Evolutionary conservation across 1,284 basidiomycete genomes (phyloP).

Genomic region (Leucoagaricus sp.): DNA sequence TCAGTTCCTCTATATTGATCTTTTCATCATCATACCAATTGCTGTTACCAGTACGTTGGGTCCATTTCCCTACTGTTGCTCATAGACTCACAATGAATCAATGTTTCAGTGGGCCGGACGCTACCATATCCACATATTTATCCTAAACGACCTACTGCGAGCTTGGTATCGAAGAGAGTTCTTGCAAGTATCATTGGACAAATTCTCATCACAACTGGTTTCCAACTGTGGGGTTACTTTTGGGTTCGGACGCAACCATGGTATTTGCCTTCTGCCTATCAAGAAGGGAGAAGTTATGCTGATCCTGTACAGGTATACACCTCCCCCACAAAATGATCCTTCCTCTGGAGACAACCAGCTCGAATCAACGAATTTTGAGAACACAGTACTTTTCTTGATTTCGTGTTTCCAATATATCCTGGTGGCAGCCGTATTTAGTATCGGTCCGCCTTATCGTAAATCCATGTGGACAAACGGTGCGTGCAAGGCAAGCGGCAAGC

Average conservation of each 20-base stretch:
- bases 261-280: slow-evolving; percentile 35
- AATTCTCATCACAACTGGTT: slow-evolving; percentile 81
- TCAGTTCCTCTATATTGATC: slow-evolving; percentile 95
- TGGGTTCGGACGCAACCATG: slow-evolving; percentile 88
- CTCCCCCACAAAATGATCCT: slow-evolving; percentile 56
- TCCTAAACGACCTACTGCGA: slow-evolving; percentile 93
- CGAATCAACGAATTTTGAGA: slow-evolving; percentile 92
- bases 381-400: slow-evolving; percentile 89
- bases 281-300: background rate
- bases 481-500: slow-evolving; percentile 25
- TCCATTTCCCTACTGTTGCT: slow-evolving; percentile 16
- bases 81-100: slow-evolving; percentile 14
- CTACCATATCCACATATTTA: slow-evolving; percentile 87
- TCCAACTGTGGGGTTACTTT: slow-evolving; percentile 88
- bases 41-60: slow-evolving; percentile 84
- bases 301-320: slow-evolving; percentile 55
- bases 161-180: slow-evolving; percentile 95
- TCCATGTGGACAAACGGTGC: slow-evolving; percentile 94
- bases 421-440: slow-evolving; percentile 95
- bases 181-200: slow-evolving; percentile 94
- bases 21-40: slow-evolving; percentile 96
- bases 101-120: slow-evolving; percentile 84
- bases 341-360: slow-evolving; percentile 69
- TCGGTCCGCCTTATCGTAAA: slow-evolving; percentile 95
- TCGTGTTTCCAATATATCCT: slow-evolving; percentile 99